Conservation (phyloP, 352 stramenopile genomes). For the Phytopythium chamaehyphon region DNA sequence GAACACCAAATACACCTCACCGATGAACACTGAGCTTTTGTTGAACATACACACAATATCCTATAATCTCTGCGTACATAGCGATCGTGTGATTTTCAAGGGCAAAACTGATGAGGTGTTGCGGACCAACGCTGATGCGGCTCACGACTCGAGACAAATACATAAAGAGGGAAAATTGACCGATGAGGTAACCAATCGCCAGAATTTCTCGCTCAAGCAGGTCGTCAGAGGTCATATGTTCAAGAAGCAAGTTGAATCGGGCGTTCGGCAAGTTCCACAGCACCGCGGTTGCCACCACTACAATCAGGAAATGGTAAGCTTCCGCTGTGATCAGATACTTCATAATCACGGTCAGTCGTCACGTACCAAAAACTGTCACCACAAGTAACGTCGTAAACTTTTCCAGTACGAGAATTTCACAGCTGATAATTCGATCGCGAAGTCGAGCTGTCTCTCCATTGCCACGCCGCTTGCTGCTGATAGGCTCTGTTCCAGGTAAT, state of each 20-base stretch:
- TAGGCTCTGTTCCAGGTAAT: too few relatives aligned
- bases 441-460: background rate
- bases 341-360: background rate
- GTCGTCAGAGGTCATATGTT: background rate
- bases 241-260: background rate
- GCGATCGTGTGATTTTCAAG: background rate
- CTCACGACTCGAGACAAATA: background rate
- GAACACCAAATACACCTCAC: too few relatives aligned
- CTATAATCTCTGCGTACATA: background rate
- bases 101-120: background rate
- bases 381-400: background rate
- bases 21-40: background rate
- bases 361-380: background rate
- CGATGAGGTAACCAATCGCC: background rate
- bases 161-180: background rate
- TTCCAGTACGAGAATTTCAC: background rate
- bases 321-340: too few relatives aligned
- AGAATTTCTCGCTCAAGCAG: background rate
- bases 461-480: constrained; percentile 1
- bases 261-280: constrained; percentile 1
- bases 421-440: background rate
- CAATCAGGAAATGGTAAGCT: too few relatives aligned
- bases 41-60: background rate
- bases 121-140: background rate
- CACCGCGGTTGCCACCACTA: background rate